Percentiles rank a stretch among this genome's conserved stretches.
Evolutionary conservation across 2,329 filamentous ascomycete genomes (phyloP).

Genomic region (Emydomyces testavorans): DNA sequence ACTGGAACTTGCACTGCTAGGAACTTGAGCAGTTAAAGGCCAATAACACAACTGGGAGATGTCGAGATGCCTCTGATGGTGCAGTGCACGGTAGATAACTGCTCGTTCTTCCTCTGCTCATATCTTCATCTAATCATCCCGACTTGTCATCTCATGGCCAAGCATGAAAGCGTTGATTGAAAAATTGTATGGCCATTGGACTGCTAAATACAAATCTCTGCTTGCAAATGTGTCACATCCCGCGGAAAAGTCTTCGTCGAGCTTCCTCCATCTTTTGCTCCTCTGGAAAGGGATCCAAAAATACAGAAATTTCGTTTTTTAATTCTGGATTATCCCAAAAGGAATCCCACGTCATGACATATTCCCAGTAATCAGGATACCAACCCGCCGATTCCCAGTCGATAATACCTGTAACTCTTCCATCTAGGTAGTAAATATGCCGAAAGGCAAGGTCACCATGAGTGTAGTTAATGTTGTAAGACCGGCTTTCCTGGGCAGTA

Average conservation of each 20-base stretch:
- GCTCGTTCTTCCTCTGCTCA: no score
- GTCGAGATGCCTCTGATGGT: no score
- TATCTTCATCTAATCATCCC: no score
- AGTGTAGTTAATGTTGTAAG: slow-evolving; percentile 6
- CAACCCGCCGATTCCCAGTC: slow-evolving; percentile 38
- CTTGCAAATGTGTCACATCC: no score
- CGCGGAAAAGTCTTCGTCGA: slow-evolving; percentile 27
- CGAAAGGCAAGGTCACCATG: slow-evolving; percentile 13
- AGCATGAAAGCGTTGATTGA: no score
- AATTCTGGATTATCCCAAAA: slow-evolving; percentile 22
- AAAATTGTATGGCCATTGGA: no score
- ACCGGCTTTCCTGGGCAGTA: slow-evolving; percentile 3
- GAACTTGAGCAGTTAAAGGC: no score
- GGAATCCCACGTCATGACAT: slow-evolving; percentile 27
- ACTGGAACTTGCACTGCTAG: no score
- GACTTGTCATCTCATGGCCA: no score
- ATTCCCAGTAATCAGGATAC: slow-evolving; percentile 38
- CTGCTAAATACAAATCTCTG: no score
- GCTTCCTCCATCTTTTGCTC: slow-evolving; percentile 34
- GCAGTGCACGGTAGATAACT: no score
- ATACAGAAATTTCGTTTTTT: slow-evolving; percentile 22
- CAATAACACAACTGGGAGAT: no score
- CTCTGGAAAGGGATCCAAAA: slow-evolving; percentile 29
- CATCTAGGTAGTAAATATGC: slow-evolving; percentile 23
- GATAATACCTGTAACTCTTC: slow-evolving; percentile 35